Evolutionary conservation across 495 filamentous ascomycete genomes (phyloP).

Genomic region (Schizothecium vesticola): DNA sequence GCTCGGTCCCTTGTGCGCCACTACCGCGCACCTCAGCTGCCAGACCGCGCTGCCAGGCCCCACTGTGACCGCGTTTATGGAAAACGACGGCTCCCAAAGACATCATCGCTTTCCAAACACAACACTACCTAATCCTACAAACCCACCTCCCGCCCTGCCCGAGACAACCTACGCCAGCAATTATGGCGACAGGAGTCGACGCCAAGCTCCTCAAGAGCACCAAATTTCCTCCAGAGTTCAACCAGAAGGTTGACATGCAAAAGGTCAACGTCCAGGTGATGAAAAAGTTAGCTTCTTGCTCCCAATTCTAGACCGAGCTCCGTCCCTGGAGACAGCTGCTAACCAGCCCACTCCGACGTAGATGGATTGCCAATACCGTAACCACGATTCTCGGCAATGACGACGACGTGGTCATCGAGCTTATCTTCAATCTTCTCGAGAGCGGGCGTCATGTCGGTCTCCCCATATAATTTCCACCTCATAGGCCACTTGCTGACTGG

Average conservation of each 20-base stretch:
- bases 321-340: neutral
- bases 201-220: conserved; percentile 81
- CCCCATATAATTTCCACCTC: neutral
- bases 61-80: neutral
- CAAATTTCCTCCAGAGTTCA: conserved; percentile 93
- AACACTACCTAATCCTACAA: neutral
- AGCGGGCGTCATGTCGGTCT: conserved; percentile 67
- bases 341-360: conserved; percentile 28
- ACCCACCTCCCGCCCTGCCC: neutral
- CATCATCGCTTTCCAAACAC: neutral
- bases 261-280: conserved; percentile 97
- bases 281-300: conserved; percentile 66
- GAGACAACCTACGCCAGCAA: neutral
- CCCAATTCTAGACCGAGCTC: neutral
- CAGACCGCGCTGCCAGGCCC: neutral
- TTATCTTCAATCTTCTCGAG: conserved; percentile 86
- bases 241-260: conserved; percentile 89
- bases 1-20: neutral
- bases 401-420: conserved; percentile 91
- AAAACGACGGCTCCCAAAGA: neutral
- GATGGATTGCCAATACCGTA: conserved; percentile 88
- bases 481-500: neutral
- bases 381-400: conserved; percentile 82
- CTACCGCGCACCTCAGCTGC: neutral
- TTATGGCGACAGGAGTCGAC: conserved; percentile 73